These are phyloP conservation scores for Fusarium oligoseptatum DNA, from an alignment of 2,329 filamentous ascomycete species.

Conservation along the genomic window DNA sequence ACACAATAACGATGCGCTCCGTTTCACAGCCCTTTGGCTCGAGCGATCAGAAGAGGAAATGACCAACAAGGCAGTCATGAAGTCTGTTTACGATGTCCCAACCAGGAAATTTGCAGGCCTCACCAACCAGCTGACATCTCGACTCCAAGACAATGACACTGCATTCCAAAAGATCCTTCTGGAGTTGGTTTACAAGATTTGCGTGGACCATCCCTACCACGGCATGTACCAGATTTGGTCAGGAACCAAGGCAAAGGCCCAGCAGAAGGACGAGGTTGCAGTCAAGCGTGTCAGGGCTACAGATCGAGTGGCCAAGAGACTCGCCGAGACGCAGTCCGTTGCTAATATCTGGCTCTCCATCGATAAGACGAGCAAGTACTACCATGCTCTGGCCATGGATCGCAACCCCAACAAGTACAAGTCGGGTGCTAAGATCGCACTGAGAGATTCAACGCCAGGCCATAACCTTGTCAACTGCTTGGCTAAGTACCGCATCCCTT, in stretches of 20 bases:
- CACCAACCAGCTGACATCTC: constrained; percentile 97
- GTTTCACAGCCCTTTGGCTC: constrained; percentile 95
- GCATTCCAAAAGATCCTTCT: constrained; percentile 84
- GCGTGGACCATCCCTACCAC: constrained; percentile 93
- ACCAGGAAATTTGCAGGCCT: constrained; percentile 92
- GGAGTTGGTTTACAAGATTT: constrained; percentile 83
- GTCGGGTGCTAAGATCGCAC: constrained; percentile 72
- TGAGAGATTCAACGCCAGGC: constrained; percentile 75
- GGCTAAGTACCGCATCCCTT: constrained; percentile 78
- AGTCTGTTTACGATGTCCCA: constrained; percentile 79
- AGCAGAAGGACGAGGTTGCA: constrained; percentile 80
- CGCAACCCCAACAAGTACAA: constrained; percentile 75
- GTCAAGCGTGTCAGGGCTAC: constrained; percentile 81
- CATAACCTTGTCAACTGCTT: constrained; percentile 73
- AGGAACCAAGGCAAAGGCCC: constrained; percentile 76
- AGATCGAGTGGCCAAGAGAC: constrained; percentile 71
- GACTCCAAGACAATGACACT: constrained; percentile 77
- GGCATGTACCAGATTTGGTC: constrained; percentile 98
- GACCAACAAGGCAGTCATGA: constrained; percentile 82
- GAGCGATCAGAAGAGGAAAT: constrained; percentile 82
- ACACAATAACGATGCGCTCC: constrained; percentile 88
- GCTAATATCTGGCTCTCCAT: constrained; percentile 76
- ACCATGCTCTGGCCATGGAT: constrained; percentile 74
- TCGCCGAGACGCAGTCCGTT: constrained; percentile 67
- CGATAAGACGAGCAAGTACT: constrained; percentile 78